Evolutionary conservation across 164 flowering plant species (phyloP), one percentile per base, ranked within the genome.

Genomic region (Amborella trichopoda): DNA sequence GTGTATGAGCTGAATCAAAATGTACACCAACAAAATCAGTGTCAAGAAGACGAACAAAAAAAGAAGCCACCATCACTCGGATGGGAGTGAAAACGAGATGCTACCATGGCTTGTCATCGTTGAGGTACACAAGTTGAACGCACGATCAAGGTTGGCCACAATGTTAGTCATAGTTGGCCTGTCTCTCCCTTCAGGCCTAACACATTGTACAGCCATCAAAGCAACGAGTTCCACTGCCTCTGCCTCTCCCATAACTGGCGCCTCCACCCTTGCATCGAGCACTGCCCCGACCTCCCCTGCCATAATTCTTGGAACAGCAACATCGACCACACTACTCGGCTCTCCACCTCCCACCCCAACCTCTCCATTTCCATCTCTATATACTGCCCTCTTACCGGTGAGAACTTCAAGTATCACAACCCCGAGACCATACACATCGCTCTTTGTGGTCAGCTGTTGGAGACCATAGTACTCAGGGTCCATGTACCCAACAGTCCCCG

Each of bases 401-500:
- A 93, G 27, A 20, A 93, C 62, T 53, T 93, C 99, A 18, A 93
- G 59, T 41, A 93, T 36, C 21, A 88, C 96, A 19, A 93, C 86
- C 3, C 99, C 99, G 16, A 93, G 64, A 5, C 99, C 95, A 33
- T 93, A 88, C 0, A 93, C 99, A 62, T 93, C 99, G 40, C 96
- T 88, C 77, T 93, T 93, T 1, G 83, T 78, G 8, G 99, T 93
- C 53, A 93, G 40, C 3, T 88, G 82, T 41, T 93, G 83, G 13
- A 85, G 64, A 0, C 89, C 88, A 33, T 88, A 88, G 61, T 88
- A 88, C 65, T 93, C 96, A 0, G 99, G 99, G 65, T 93, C 99
- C 53, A 93, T 93, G 69, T 93, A 93, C 23, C 99, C 99, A 1
- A 85, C 87, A 6, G 96, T 88, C 26, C 99, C 99, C 0, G 91